Base-by-base conservation (phyloP, 345 rosid genomes). In the Euphorbia pulcherrima region DNA sequence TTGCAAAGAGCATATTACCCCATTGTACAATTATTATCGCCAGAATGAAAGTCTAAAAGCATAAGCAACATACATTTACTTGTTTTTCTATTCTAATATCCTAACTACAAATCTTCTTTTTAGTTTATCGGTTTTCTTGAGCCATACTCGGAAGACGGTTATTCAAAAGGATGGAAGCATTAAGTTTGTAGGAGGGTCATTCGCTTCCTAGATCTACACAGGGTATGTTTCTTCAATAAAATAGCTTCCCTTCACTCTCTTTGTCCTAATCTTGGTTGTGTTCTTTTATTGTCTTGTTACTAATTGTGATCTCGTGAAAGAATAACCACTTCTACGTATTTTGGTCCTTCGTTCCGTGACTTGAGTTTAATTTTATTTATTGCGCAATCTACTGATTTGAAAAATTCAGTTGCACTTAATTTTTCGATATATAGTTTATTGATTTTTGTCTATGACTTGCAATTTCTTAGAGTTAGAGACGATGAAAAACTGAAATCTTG, bases 51-150 rank as follows among this genome's bases (percentile, higher is more conserved):
- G 52, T 53, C 41, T 44, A 44, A 44, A 62, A 24, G 13, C 21
- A 14, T 3, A 24, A 26, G 23, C n/a, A 14, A 62, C 37, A 46
- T 13, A 35, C 28, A 23, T 33, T 41, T 20, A 18, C 20, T 63
- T 16, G 52, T 63, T 63, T 63, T 0, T 17, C 8, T 8, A 26
- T n/a, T 44, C 28, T 63, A 39, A 27, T 44, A 23, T 41, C 18
- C 3, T 21, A 20, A 62, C 67, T 21, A 7, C 30, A 8, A 52
- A 28, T 18, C 13, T 11, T 8, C 54, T 6, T 82, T 79, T 74
- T 84, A 92, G 97, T 85, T 92, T 76, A 82, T 89, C 67, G 94
- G 94, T 67, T 89, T 92, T 81, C 88, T 92, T 64, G 92, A 92
- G 81, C 96, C 94, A 56, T 88, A 88, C 73, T 78, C 39, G 80